A percentile compares a stretch with the other conserved stretches of the same genome.
phyloP scores from a whole-genome alignment of 2,329 filamentous ascomycete genomes.

The Sclerotiophoma versabilis region DNA sequence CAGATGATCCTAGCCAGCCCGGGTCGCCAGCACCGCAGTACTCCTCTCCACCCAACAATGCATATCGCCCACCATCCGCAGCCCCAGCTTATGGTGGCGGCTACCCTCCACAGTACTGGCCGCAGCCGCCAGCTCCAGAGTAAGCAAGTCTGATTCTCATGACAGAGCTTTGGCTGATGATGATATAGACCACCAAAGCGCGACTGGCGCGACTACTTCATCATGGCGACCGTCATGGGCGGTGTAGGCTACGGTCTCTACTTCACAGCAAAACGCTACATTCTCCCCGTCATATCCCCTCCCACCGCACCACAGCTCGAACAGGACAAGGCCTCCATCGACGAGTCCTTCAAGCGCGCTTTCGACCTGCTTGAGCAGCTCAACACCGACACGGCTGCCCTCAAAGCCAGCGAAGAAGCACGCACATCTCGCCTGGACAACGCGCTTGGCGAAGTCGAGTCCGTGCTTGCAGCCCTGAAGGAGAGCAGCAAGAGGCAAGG shows the following conservation, averaged over 20 bases:
- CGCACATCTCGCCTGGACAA: constrained; percentile 83
- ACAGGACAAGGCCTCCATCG: constrained; percentile 90
- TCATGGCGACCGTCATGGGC: constrained; percentile 95
- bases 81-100: constrained; percentile 58
- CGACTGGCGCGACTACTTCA: constrained; percentile 99
- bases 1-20: constrained; percentile 60
- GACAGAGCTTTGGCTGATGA: constrained; percentile 21
- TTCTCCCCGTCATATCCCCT: constrained; percentile 87
- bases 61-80: constrained; percentile 56
- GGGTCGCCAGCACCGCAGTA: constrained; percentile 59
- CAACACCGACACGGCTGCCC: constrained; percentile 82
- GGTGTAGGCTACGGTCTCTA: constrained; percentile 91
- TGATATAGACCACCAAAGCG: constrained; percentile 67
- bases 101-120: constrained; percentile 61
- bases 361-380: constrained; percentile 93
- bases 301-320: constrained; percentile 93
- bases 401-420: constrained; percentile 86
- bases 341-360: constrained; percentile 90
- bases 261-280: constrained; percentile 85
- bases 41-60: constrained; percentile 48
- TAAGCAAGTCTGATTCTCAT: constrained; percentile 37
- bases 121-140: constrained; percentile 62
- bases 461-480: constrained; percentile 81
- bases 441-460: constrained; percentile 83
- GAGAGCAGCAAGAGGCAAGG: constrained; percentile 80